Conservation (phyloP, 2,329 filamentous ascomycete species). For the Sporothrix pseudoabietina region DNA sequence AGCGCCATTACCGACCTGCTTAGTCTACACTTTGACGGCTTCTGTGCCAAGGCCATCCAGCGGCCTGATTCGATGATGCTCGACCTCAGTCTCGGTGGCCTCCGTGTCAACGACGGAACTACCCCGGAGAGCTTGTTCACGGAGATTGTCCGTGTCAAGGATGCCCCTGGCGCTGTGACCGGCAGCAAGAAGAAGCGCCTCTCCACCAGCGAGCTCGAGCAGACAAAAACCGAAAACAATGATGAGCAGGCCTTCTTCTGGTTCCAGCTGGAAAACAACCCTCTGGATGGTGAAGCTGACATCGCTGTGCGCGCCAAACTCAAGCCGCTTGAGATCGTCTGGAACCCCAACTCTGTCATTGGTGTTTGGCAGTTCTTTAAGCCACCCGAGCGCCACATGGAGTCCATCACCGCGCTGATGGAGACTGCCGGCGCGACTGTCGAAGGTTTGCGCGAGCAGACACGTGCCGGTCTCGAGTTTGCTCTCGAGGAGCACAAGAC, state of each 20-base stretch:
- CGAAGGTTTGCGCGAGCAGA: slow-evolving; percentile 92
- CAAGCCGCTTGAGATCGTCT: slow-evolving; percentile 94
- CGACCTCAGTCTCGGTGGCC: slow-evolving; percentile 85
- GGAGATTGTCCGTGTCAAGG: slow-evolving; percentile 95
- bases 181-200: slow-evolving; percentile 51
- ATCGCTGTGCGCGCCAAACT: slow-evolving; percentile 87
- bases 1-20: slow-evolving; percentile 73
- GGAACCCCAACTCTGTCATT: slow-evolving; percentile 91
- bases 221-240: slow-evolving; percentile 41
- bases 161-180: slow-evolving; percentile 57
- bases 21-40: slow-evolving; percentile 90
- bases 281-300: slow-evolving; percentile 88
- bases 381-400: slow-evolving; percentile 95
- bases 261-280: slow-evolving; percentile 91
- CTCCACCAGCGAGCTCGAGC: slow-evolving; percentile 58
- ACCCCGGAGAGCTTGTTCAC: slow-evolving; percentile 88
- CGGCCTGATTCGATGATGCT: slow-evolving; percentile 87
- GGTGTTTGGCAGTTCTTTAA: slow-evolving; percentile 95
- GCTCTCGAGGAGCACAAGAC: slow-evolving; percentile 97
- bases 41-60: slow-evolving; percentile 86
- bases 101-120: slow-evolving; percentile 94
- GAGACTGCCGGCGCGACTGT: slow-evolving; percentile 95
- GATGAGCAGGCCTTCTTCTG: slow-evolving; percentile 88
- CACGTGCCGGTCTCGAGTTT: slow-evolving; percentile 91
- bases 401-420: slow-evolving; percentile 94